These are phyloP conservation scores for Agrocybe pediades DNA, from an alignment of 768 basidiomycete genomes.

Conservation along the genomic window DNA sequence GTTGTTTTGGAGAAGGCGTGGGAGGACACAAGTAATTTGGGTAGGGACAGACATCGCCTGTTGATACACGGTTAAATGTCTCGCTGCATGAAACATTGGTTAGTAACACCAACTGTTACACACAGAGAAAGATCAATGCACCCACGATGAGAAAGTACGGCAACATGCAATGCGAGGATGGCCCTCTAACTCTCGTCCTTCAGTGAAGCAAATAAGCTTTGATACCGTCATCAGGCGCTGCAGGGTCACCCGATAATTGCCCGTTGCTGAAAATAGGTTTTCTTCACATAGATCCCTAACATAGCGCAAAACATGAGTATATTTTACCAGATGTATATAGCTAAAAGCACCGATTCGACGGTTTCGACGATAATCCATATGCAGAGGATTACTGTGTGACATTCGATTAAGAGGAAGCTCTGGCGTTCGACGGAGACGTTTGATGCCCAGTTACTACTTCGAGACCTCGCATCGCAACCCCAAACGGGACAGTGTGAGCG, in stretches of 20 bases:
- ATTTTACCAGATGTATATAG: constrained; percentile 10
- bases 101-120: too few relatives aligned
- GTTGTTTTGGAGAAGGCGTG: neutral
- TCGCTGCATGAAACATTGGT: too few relatives aligned
- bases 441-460: too few relatives aligned
- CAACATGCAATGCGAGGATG: neutral
- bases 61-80: too few relatives aligned
- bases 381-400: neutral
- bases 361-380: constrained; percentile 2
- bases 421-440: neutral
- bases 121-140: too few relatives aligned
- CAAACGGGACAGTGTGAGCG: too few relatives aligned
- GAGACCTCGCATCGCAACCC: too few relatives aligned
- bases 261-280: constrained; percentile 5
- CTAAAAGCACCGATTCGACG: constrained; percentile 12
- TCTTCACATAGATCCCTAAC: constrained; percentile 12
- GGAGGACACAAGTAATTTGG: too few relatives aligned
- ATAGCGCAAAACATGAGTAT: constrained; percentile 17
- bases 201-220: constrained; percentile 3
- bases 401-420: neutral
- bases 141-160: too few relatives aligned
- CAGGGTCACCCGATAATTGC: constrained; percentile 14
- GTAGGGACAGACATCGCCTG: too few relatives aligned
- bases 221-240: constrained; percentile 6
- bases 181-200: neutral